Evolutionary conservation across 2,329 filamentous ascomycete species (phyloP).

Genomic region (Dothiorella sarmentorum): DNA sequence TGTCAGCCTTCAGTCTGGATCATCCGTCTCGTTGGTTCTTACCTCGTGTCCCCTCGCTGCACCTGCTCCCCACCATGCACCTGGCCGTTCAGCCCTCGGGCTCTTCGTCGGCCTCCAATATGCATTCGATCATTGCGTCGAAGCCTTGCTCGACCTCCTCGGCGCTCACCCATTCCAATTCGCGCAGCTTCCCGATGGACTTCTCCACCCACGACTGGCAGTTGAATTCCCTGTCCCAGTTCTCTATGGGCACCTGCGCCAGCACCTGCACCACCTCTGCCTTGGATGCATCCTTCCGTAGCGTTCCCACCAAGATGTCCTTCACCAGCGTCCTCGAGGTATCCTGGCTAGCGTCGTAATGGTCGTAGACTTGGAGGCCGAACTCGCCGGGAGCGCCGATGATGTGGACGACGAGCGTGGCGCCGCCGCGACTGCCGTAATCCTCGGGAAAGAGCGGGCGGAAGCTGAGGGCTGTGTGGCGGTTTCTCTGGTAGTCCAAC

Average conservation of each 20-base stretch:
- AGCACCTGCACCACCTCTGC: constrained; percentile 1
- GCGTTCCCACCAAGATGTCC: constrained; percentile 8
- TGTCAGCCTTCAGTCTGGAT: no score
- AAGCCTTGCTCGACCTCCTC: constrained; percentile 12
- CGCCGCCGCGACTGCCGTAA: not conserved
- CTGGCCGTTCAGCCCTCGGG: not conserved
- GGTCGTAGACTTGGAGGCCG: constrained; percentile 3
- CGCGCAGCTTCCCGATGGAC: not conserved
- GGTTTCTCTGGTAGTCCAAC: constrained; percentile 11
- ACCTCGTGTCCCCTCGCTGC: not conserved
- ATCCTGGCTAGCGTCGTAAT: constrained; percentile 10
- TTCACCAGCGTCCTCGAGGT: not conserved
- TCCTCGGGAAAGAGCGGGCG: not conserved
- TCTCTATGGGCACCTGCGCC: not conserved
- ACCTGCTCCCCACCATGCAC: not conserved
- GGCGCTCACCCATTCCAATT: not conserved
- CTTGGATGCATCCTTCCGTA: constrained; percentile 10
- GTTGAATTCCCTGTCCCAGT: constrained; percentile 12
- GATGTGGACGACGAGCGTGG: constrained; percentile 4
- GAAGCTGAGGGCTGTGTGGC: constrained; percentile 14
- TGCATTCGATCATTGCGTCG: constrained; percentile 11
- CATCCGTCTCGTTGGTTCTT: no score
- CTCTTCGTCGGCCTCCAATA: constrained; percentile 12
- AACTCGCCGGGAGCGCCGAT: constrained; percentile 1
- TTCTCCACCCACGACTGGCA: constrained; percentile 16